Conservation (phyloP, 176 grass and related monocot species). For the Juncus effusus region DNA sequence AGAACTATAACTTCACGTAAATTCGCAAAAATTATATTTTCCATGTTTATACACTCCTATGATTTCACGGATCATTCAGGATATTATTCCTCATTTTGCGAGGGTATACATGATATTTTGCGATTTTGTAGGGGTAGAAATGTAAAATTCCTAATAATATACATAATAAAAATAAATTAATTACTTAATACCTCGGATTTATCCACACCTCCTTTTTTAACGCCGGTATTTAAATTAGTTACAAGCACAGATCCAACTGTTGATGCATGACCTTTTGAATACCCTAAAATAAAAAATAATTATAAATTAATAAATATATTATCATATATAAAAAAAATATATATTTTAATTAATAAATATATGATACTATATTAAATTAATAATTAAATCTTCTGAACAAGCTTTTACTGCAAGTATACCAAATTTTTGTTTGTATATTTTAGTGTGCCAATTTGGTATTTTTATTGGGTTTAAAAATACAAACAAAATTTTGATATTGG, state of each 20-base stretch:
- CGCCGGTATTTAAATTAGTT: slow-evolving; percentile 78
- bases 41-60: slow-evolving; percentile 6
- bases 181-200: slow-evolving; percentile 68
- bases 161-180: slow-evolving; percentile 18
- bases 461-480: too few relatives aligned
- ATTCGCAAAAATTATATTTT: not conserved
- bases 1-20: not conserved
- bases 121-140: too few relatives aligned
- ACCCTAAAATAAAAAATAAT: slow-evolving; percentile 45
- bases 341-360: not conserved
- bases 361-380: too few relatives aligned
- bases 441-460: too few relatives aligned
- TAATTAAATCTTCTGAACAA: too few relatives aligned
- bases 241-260: slow-evolving; percentile 91
- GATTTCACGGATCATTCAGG: not conserved
- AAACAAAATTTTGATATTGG: too few relatives aligned
- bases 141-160: not conserved
- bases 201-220: slow-evolving; percentile 76
- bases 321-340: slow-evolving; percentile 1
- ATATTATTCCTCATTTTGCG: slow-evolving; percentile 6
- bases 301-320: not conserved
- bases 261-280: slow-evolving; percentile 78
- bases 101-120: not conserved
- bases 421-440: too few relatives aligned
- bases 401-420: too few relatives aligned